These are phyloP conservation scores for Globisporangium cylindrosporum DNA, from an alignment of 352 stramenopile genomes.

Conservation along the genomic window DNA sequence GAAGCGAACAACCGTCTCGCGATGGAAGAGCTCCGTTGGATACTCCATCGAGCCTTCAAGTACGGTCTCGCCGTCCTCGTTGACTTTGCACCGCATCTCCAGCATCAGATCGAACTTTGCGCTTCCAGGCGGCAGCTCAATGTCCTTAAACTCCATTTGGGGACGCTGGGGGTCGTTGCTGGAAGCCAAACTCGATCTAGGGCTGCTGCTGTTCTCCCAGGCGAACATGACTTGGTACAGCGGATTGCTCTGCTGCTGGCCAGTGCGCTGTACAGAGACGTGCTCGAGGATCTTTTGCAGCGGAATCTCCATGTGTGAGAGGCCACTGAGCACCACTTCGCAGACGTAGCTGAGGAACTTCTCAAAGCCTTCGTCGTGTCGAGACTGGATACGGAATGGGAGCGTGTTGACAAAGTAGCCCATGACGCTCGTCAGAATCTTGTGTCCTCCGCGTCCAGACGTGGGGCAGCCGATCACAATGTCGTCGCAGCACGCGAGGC, in stretches of 20 bases:
- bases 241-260: slow-evolving; percentile 11
- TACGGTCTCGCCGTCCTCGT: slow-evolving; percentile 12
- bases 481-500: slow-evolving; percentile 34
- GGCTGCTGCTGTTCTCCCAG: slow-evolving; percentile 26
- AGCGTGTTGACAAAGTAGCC: slow-evolving; percentile 65
- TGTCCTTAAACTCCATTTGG: slow-evolving; percentile 17
- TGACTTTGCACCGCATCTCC: slow-evolving; percentile 31
- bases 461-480: slow-evolving; percentile 45
- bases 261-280: slow-evolving; percentile 21
- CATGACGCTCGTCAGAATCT: slow-evolving; percentile 33
- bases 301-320: slow-evolving; percentile 49
- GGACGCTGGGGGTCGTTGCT: background rate
- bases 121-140: slow-evolving; percentile 27
- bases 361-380: slow-evolving; percentile 25
- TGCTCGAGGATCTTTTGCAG: slow-evolving; percentile 54
- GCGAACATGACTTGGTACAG: slow-evolving; percentile 65
- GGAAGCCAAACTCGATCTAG: background rate
- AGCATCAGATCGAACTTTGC: slow-evolving; percentile 72
- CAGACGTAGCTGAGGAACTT: slow-evolving; percentile 34
- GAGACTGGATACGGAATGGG: slow-evolving; percentile 34
- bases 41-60: slow-evolving; percentile 56
- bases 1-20: slow-evolving; percentile 19
- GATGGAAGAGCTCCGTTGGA: slow-evolving; percentile 28
- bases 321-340: slow-evolving; percentile 37
- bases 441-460: slow-evolving; percentile 24